phyloP scores from a whole-genome alignment of 768 basidiomycete genomes.

The Mycena albidolilacea region DNA sequence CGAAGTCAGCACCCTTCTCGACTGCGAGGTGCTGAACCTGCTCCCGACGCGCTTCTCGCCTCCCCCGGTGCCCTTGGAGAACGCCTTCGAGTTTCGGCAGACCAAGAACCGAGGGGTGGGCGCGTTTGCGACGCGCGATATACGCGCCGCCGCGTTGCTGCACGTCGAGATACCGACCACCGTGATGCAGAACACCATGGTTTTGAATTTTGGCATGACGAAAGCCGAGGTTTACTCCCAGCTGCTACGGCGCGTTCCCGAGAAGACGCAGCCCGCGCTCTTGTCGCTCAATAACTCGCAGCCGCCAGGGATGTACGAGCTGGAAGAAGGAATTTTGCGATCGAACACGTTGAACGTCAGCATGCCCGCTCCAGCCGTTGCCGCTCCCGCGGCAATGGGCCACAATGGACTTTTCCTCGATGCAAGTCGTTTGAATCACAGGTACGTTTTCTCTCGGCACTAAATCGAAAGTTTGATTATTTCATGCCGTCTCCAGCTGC shows the following conservation, averaged over 20 bases:
- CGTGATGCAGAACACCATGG: constrained; percentile 34
- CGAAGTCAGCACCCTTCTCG: constrained; percentile 38
- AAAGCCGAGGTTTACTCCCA: constrained; percentile 32
- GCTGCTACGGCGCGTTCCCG: constrained; percentile 29
- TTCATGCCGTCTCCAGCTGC: constrained; percentile 21
- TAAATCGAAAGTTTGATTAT: not conserved
- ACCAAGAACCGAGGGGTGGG: constrained; percentile 21
- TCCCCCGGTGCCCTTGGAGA: constrained; percentile 11
- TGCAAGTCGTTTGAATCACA: constrained; percentile 37
- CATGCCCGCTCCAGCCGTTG: constrained; percentile 18
- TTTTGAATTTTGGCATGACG: constrained; percentile 31
- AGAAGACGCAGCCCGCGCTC: constrained; percentile 13
- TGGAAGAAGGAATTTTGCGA: constrained; percentile 34
- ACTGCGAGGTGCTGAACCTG: constrained; percentile 22
- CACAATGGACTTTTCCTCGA: constrained; percentile 35
- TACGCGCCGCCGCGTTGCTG: constrained; percentile 27
- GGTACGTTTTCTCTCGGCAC: constrained; percentile 12
- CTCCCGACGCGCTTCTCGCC: constrained; percentile 29
- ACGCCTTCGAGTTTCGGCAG: constrained; percentile 34
- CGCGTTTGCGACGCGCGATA: constrained; percentile 26
- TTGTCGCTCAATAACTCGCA: constrained; percentile 32
- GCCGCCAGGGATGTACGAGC: constrained; percentile 17
- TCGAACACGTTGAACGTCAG: constrained; percentile 29
- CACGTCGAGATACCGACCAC: constrained; percentile 34
- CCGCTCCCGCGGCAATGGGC: constrained; percentile 30